Evolutionary conservation across 805 yeast genomes (phyloP).

Genomic region (Ogataea nakhonphanomensis): DNA sequence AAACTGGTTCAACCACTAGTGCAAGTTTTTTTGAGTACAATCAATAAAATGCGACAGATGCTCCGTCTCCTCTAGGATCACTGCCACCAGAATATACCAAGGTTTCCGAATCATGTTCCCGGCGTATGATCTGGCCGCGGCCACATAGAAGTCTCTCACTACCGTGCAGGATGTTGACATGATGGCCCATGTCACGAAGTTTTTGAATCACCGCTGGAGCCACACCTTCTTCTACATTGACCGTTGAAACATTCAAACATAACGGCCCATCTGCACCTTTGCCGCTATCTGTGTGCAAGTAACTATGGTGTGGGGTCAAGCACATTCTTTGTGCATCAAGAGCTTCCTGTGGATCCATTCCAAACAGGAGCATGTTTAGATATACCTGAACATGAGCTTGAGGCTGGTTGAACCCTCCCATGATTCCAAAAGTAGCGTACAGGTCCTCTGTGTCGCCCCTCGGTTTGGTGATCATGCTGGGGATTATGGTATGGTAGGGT

Average conservation of each 20-base stretch:
- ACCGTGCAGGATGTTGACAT: slow-evolving; percentile 42
- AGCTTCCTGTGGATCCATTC: slow-evolving; percentile 67
- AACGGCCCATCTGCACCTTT: slow-evolving; percentile 65
- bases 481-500: slow-evolving; percentile 81
- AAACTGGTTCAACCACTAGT: no score
- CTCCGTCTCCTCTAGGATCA: slow-evolving; percentile 85
- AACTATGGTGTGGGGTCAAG: slow-evolving; percentile 49
- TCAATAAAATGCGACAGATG: slow-evolving; percentile 51
- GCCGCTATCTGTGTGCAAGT: slow-evolving; percentile 45
- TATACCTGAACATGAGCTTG: slow-evolving; percentile 81
- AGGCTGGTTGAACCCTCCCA: slow-evolving; percentile 89
- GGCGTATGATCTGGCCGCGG: slow-evolving; percentile 70
- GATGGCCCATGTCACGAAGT: slow-evolving; percentile 56
- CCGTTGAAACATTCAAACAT: slow-evolving; percentile 53
- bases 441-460: slow-evolving; percentile 35
- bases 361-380: slow-evolving; percentile 59
- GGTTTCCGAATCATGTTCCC: slow-evolving; percentile 29
- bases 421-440: slow-evolving; percentile 56
- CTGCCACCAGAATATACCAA: slow-evolving; percentile 66
- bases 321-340: slow-evolving; percentile 74
- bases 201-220: slow-evolving; percentile 41
- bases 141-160: slow-evolving; percentile 42
- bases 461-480: slow-evolving; percentile 66
- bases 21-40: no score
- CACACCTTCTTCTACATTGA: slow-evolving; percentile 65